Conservation (phyloP, 495 filamentous ascomycete genomes). For the Hypoxylon subgilvum region DNA sequence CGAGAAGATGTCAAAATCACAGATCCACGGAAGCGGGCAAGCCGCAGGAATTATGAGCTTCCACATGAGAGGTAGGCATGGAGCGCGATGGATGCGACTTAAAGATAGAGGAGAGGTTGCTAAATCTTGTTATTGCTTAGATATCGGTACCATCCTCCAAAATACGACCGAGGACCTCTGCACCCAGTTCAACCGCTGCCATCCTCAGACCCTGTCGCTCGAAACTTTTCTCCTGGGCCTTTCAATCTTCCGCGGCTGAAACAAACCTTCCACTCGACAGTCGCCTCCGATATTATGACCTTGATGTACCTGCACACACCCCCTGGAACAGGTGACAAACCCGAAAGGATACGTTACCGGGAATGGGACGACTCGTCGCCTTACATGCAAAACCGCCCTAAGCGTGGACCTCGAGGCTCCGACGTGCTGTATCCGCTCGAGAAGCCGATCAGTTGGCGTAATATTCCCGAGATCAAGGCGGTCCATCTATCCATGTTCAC, state of each 20-base stretch:
- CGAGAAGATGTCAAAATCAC: conserved; percentile 44
- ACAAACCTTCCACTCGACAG: conserved; percentile 85
- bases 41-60: conserved; percentile 46
- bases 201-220: conserved; percentile 82
- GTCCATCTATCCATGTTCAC: conserved; percentile 82
- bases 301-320: conserved; percentile 80
- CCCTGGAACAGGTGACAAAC: conserved; percentile 71
- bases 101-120: conserved; percentile 1
- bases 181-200: conserved; percentile 88
- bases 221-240: conserved; percentile 88
- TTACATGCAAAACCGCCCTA: conserved; percentile 88
- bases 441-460: conserved; percentile 79
- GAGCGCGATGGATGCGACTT: neutral
- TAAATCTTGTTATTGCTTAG: conserved; percentile 51
- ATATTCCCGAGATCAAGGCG: conserved; percentile 79
- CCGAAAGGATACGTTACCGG: conserved; percentile 73
- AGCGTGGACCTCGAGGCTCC: conserved; percentile 77
- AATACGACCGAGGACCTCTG: conserved; percentile 90
- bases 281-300: conserved; percentile 88
- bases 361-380: conserved; percentile 88
- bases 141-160: conserved; percentile 91
- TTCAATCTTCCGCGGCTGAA: conserved; percentile 87
- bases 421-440: conserved; percentile 70
- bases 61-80: conserved; percentile 46
- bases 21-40: conserved; percentile 52